Evolutionary conservation across 106 monocot genomes (phyloP).

Genomic region (Gastrodia elata): DNA sequence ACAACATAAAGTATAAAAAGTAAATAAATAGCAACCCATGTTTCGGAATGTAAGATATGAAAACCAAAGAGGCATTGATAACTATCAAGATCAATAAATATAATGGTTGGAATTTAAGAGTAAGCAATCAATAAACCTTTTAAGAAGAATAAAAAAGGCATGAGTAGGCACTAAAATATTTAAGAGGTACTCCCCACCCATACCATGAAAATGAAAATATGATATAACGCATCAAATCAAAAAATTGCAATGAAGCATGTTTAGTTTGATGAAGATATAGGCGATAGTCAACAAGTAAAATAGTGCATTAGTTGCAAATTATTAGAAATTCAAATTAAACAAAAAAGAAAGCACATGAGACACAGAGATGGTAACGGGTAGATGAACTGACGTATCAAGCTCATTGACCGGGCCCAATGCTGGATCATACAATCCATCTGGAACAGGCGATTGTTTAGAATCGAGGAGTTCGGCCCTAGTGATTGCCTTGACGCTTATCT

Average conservation of each 20-base stretch:
- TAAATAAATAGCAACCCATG: too few relatives aligned
- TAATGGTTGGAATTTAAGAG: too few relatives aligned
- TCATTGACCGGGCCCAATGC: slow-evolving; percentile 45
- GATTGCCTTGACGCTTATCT: slow-evolving; percentile 52
- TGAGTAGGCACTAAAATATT: background rate
- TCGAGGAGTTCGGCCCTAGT: slow-evolving; percentile 42
- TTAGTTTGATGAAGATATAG: background rate
- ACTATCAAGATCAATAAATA: too few relatives aligned
- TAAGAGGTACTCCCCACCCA: background rate
- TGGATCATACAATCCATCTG: slow-evolving; percentile 44
- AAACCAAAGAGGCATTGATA: too few relatives aligned
- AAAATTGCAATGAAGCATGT: background rate
- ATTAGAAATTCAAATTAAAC: background rate
- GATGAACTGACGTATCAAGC: slow-evolving; percentile 39
- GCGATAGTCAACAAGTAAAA: background rate
- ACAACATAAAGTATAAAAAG: too few relatives aligned
- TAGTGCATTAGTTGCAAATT: background rate
- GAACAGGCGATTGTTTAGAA: slow-evolving; percentile 26
- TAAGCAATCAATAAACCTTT: background rate
- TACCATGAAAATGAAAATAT: background rate
- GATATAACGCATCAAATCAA: background rate
- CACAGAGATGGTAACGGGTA: background rate
- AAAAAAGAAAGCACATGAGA: background rate
- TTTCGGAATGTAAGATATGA: too few relatives aligned
- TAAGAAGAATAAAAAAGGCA: background rate